Conservation (phyloP, 495 filamentous ascomycete genomes). For the Aspergillus indologenus region DNA sequence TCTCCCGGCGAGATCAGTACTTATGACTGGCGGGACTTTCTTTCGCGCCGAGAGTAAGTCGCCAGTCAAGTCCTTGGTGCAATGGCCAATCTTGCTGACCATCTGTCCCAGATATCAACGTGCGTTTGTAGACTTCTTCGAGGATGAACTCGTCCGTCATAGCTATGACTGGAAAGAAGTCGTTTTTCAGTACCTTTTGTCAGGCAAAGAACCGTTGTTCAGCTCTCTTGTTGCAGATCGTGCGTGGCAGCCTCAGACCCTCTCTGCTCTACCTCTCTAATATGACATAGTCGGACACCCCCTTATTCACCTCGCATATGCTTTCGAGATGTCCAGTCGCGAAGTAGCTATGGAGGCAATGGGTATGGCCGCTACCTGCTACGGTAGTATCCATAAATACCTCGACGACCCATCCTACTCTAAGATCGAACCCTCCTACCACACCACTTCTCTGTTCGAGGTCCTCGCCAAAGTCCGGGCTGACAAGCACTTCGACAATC, state of each 20-base stretch:
- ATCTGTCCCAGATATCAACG: slow-evolving; percentile 66
- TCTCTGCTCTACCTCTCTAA: slow-evolving; percentile 8
- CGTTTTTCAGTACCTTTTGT: slow-evolving; percentile 70
- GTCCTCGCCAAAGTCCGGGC: slow-evolving; percentile 57
- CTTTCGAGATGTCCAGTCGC: slow-evolving; percentile 74
- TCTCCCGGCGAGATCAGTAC: slow-evolving; percentile 77
- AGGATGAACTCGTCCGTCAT: slow-evolving; percentile 73
- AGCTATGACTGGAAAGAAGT: slow-evolving; percentile 83
- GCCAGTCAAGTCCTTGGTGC: too few species aligned
- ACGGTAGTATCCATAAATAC: slow-evolving; percentile 75
- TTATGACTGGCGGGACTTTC: slow-evolving; percentile 80
- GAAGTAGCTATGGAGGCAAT: slow-evolving; percentile 85
- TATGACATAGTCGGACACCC: slow-evolving; percentile 70
- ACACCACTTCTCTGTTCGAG: slow-evolving; percentile 57
- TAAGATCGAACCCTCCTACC: slow-evolving; percentile 44
- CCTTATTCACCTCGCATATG: slow-evolving; percentile 85
- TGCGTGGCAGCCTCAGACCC: slow-evolving; percentile 44
- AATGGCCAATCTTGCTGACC: slow-evolving; percentile 5
- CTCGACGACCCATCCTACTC: slow-evolving; percentile 68
- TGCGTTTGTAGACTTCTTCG: slow-evolving; percentile 88
- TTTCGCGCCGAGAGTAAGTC: slow-evolving; percentile 64
- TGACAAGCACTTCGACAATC: slow-evolving; percentile 50
- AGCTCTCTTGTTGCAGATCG: slow-evolving; percentile 72
- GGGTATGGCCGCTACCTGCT: slow-evolving; percentile 63
- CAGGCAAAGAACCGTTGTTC: slow-evolving; percentile 72